Conservation (phyloP, 2,329 filamentous ascomycete genomes). For the Hawksworthiomyces lignivorus region DNA sequence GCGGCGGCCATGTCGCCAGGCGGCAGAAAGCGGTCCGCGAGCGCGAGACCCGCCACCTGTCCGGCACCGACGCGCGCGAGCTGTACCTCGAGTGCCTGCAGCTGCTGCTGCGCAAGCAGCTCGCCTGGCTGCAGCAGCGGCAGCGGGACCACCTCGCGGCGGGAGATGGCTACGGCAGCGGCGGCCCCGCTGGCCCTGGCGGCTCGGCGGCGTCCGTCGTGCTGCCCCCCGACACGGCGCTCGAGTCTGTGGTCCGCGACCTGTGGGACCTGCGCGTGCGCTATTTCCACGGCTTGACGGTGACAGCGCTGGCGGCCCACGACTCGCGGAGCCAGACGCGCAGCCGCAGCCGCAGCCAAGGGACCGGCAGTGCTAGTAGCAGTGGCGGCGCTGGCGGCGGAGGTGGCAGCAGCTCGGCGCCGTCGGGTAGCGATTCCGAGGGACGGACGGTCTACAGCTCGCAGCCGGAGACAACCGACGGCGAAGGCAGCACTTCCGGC, state of each 20-base stretch:
- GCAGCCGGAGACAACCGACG: constrained; percentile 9
- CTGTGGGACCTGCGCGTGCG: constrained; percentile 70
- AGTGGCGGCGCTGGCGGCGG: neutral
- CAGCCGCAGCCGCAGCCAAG: constrained; percentile 12
- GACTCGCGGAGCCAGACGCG: constrained; percentile 6
- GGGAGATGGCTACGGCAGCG: neutral
- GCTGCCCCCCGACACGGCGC: constrained; percentile 44
- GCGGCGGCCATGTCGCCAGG: constrained; percentile 45
- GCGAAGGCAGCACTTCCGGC: constrained; percentile 10
- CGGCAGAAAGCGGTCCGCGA: constrained; percentile 51
- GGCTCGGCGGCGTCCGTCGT: neutral
- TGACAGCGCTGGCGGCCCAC: constrained; percentile 24
- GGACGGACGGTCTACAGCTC: constrained; percentile 14
- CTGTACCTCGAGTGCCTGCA: constrained; percentile 82
- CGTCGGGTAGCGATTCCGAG: constrained; percentile 7
- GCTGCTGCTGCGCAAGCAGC: constrained; percentile 74
- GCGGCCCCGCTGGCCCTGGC: neutral
- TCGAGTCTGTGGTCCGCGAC: constrained; percentile 74
- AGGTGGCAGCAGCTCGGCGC: no score
- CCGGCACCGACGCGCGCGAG: constrained; percentile 61
- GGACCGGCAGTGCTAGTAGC: neutral
- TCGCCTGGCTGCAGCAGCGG: constrained; percentile 61
- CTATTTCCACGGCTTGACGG: constrained; percentile 46
- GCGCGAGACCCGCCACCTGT: constrained; percentile 47
- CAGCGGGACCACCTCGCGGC: constrained; percentile 45